Conservation (phyloP, 176 grass and related monocot species). For the Eremochloa ophiuroides region DNA sequence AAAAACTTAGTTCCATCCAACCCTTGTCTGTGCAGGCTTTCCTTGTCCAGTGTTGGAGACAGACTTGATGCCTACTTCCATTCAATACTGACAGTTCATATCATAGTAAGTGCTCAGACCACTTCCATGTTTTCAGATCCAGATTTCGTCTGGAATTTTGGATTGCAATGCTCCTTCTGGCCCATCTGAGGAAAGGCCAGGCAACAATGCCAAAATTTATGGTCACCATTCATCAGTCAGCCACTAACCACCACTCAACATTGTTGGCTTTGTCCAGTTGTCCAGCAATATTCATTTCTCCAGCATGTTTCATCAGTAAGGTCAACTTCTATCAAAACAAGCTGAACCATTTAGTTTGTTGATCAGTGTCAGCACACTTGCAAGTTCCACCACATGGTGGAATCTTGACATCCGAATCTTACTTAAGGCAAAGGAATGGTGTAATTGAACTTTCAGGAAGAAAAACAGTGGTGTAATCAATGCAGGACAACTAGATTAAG, state of each 20-base stretch:
- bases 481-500: background rate
- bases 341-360: background rate
- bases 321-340: slow-evolving; percentile 11
- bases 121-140: background rate
- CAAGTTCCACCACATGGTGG: background rate
- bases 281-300: background rate
- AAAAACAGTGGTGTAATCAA: background rate
- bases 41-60: background rate
- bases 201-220: background rate
- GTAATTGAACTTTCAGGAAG: background rate
- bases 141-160: background rate
- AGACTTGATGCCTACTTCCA: background rate
- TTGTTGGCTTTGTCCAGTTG: background rate
- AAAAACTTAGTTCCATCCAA: background rate
- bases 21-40: background rate
- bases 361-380: slow-evolving; percentile 1
- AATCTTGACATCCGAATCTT: background rate
- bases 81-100: background rate
- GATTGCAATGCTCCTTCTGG: background rate
- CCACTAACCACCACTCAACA: background rate
- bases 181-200: background rate
- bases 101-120: background rate
- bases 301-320: background rate
- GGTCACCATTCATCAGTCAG: background rate
- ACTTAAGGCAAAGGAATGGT: background rate